Evolutionary conservation across 331 rosid species (phyloP), one percentile per base, ranked within the genome.

Genomic region (Pyracantha coccinea): DNA sequence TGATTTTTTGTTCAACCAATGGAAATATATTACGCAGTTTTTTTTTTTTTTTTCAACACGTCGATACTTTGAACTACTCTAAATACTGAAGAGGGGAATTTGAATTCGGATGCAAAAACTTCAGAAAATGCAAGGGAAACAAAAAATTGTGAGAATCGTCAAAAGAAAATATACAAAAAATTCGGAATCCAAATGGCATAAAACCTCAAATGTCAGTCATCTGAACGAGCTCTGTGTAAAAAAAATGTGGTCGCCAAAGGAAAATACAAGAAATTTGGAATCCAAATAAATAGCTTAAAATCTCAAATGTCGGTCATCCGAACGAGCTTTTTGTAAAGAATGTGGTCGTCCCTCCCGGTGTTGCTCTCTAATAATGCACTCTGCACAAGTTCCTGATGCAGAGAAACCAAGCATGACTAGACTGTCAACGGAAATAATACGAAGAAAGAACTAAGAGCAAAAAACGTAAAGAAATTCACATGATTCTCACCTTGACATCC

Each of bases 351-450:
- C 87, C 99, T 87, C 47, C 97, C 99, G 0, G 97, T 95, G 85
- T 88, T 95, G 87, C 92, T 92, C 88, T 95, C 97, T 76, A 94
- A 82, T 79, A 95, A 84, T 66, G 97, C 99, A 84, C 97, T 95
- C 76, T 92, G 99, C 55, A 92, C 99, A 54, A 95, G 99, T 77
- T 92, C 99, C 99, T 95, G 92, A 69, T 68, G 81, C 14, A 66
- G 70, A 32, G 5, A 64, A 53, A 75, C 38, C 45, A 52, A 63
- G 60, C 69, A 52, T 80, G 74, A 79, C 64, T 58, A 52, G 20
- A 27, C 71, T 14, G 4, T 21, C 53, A 5, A 44, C 44, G 9
- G 50, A 33, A 31, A 62, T 6, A 65, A 66, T 6, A 58, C 7
- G 29, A 29, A 12, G n/a, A 63, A 2, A 32, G 25, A 41, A 20